These are phyloP conservation scores for Leptomonas seymouri DNA, from an alignment of 208 protist species.

Conservation along the genomic window DNA sequence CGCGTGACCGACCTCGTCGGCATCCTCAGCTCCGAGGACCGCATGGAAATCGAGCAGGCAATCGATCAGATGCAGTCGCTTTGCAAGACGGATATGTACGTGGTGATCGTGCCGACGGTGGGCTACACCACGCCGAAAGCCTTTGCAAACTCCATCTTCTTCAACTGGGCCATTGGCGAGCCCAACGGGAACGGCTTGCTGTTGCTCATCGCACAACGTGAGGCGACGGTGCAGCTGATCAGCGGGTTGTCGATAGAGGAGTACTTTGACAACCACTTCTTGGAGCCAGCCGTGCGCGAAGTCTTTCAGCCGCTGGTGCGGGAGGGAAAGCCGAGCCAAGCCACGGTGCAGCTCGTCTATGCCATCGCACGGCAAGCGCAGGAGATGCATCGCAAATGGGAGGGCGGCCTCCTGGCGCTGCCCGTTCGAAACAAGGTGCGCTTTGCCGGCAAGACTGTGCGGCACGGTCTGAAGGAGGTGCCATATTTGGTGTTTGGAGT, in stretches of 20 bases:
- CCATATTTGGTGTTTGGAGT: slow-evolving; percentile 65
- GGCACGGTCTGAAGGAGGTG: slow-evolving; percentile 61
- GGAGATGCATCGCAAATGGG: slow-evolving; percentile 76
- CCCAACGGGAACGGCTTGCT: slow-evolving; percentile 78
- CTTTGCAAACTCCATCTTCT: slow-evolving; percentile 88
- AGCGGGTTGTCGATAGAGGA: slow-evolving; percentile 76
- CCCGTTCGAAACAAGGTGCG: slow-evolving; percentile 75
- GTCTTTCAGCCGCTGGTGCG: slow-evolving; percentile 86
- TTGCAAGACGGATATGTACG: slow-evolving; percentile 82
- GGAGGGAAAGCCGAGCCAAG: slow-evolving; percentile 78
- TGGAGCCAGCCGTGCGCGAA: slow-evolving; percentile 67
- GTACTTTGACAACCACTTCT: slow-evolving; percentile 78
- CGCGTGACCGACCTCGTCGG: slow-evolving; percentile 86
- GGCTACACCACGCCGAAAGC: slow-evolving; percentile 79
- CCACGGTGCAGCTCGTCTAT: slow-evolving; percentile 86
- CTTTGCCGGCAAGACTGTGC: slow-evolving; percentile 58
- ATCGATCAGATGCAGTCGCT: slow-evolving; percentile 88
- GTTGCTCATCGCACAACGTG: slow-evolving; percentile 78
- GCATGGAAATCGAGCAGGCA: slow-evolving; percentile 89
- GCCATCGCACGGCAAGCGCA: slow-evolving; percentile 83
- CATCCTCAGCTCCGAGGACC: slow-evolving; percentile 75
- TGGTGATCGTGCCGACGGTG: slow-evolving; percentile 86
- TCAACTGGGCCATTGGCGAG: slow-evolving; percentile 84
- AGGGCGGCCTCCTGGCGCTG: slow-evolving; percentile 57
- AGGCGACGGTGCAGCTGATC: slow-evolving; percentile 83